Evolutionary conservation across 805 yeast species (phyloP).

Genomic region (Myxozyma vanderwaltii): DNA sequence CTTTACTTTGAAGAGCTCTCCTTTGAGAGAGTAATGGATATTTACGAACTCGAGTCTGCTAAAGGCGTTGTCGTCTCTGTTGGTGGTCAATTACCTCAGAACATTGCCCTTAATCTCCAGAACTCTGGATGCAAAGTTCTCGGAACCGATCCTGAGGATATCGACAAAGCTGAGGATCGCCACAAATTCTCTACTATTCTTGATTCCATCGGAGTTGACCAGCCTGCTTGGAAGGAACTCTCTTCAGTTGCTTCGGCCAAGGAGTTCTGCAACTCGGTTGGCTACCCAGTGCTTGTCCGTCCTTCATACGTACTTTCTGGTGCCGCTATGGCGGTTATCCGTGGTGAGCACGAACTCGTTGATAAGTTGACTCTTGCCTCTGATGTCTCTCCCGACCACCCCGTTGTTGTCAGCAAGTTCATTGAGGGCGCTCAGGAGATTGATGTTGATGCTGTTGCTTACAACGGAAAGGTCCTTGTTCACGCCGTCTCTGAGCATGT

Average conservation of each 20-base stretch:
- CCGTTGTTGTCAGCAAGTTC: constrained; percentile 95
- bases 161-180: constrained; percentile 97
- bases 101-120: constrained; percentile 86
- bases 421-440: constrained; percentile 96
- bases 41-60: constrained; percentile 87
- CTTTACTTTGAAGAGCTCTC: constrained; percentile 94
- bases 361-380: constrained; percentile 83
- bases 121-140: constrained; percentile 80
- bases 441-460: constrained; percentile 95
- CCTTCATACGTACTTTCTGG: constrained; percentile 97
- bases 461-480: constrained; percentile 81
- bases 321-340: constrained; percentile 97
- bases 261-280: constrained; percentile 78
- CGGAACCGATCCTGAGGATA: constrained; percentile 93
- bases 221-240: constrained; percentile 97
- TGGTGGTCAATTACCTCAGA: constrained; percentile 98
- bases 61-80: constrained; percentile 92
- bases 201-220: constrained; percentile 91
- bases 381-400: constrained; percentile 91
- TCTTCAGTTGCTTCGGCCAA: constrained; percentile 84
- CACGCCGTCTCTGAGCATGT: constrained; percentile 98
- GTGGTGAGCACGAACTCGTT: constrained; percentile 75
- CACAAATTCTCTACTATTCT: constrained; percentile 94
- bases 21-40: constrained; percentile 95
- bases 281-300: constrained; percentile 94